Percentiles rank a stretch among this genome's conserved stretches.
Conservation (phyloP, 805 yeast genomes). For the Citeromyces nyonsensis region DNA sequence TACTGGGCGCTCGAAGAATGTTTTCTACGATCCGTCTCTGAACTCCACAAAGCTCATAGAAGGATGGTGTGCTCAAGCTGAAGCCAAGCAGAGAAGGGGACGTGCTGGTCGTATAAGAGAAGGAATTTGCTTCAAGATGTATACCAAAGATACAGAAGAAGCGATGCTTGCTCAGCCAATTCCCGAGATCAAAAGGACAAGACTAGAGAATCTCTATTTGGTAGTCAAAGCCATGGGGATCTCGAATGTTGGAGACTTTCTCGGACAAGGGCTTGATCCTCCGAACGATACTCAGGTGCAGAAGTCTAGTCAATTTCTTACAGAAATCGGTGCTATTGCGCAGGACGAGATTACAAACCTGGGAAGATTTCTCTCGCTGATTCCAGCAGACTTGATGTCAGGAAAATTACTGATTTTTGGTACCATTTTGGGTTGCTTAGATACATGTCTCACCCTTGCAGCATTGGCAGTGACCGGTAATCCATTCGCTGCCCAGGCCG, state of each 20-base stretch:
- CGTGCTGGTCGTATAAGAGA: slow-evolving; percentile 92
- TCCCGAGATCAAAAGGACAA: slow-evolving; percentile 80
- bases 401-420: slow-evolving; percentile 75
- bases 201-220: slow-evolving; percentile 69
- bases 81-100: slow-evolving; percentile 83
- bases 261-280: slow-evolving; percentile 68
- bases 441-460: slow-evolving; percentile 66
- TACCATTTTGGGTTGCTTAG: slow-evolving; percentile 71
- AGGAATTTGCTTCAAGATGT: slow-evolving; percentile 75
- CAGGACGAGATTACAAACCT: slow-evolving; percentile 45
- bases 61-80: slow-evolving; percentile 82
- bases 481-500: slow-evolving; percentile 53
- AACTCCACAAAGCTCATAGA: slow-evolving; percentile 65
- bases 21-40: slow-evolving; percentile 50
- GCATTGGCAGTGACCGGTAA: slow-evolving; percentile 59
- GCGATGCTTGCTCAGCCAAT: slow-evolving; percentile 59
- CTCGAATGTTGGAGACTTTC: slow-evolving; percentile 49
- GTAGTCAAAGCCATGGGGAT: slow-evolving; percentile 86
- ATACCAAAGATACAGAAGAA: slow-evolving; percentile 42
- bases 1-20: slow-evolving; percentile 70
- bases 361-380: slow-evolving; percentile 63
- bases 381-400: slow-evolving; percentile 78
- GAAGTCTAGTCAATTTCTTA: slow-evolving; percentile 33
- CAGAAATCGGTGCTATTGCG: slow-evolving; percentile 60
- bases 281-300: slow-evolving; percentile 42